These are phyloP conservation scores for Vitis labrusca DNA, from an alignment of 164 flowering plant species.

Conservation along the genomic window DNA sequence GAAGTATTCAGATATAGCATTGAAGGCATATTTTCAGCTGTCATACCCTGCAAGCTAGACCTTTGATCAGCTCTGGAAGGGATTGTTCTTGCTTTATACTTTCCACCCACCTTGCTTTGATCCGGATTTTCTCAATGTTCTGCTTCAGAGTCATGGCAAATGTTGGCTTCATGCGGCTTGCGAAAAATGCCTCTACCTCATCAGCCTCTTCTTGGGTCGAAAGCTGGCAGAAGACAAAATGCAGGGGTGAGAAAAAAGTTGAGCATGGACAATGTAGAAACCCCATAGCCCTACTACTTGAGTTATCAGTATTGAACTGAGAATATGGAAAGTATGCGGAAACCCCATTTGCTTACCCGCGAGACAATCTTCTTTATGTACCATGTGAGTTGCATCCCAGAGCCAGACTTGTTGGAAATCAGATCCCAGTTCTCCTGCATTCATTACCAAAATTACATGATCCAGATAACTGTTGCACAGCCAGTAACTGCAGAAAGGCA, in stretches of 20 bases:
- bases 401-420: conserved; percentile 30
- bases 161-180: conserved; percentile 9
- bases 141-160: conserved; percentile 30
- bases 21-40: too few species aligned
- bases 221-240: too few species aligned
- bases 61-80: conserved; percentile 17
- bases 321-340: background rate
- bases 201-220: conserved; percentile 23
- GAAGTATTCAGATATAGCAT: too few species aligned
- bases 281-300: background rate
- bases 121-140: conserved; percentile 37
- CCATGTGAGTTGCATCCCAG: conserved; percentile 20
- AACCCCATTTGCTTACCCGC: conserved; percentile 18
- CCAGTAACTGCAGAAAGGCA: background rate
- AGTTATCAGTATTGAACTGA: too few species aligned
- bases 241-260: background rate
- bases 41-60: conserved; percentile 14
- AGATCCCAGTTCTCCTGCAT: conserved; percentile 43
- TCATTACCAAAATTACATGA: background rate
- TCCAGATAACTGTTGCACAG: too few species aligned
- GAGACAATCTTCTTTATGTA: conserved; percentile 21
- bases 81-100: conserved; percentile 21
- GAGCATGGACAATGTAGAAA: background rate
- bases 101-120: conserved; percentile 40
- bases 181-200: conserved; percentile 36